Base-by-base conservation (phyloP, 106 monocot genomes). In the Apostasia ramifera region DNA sequence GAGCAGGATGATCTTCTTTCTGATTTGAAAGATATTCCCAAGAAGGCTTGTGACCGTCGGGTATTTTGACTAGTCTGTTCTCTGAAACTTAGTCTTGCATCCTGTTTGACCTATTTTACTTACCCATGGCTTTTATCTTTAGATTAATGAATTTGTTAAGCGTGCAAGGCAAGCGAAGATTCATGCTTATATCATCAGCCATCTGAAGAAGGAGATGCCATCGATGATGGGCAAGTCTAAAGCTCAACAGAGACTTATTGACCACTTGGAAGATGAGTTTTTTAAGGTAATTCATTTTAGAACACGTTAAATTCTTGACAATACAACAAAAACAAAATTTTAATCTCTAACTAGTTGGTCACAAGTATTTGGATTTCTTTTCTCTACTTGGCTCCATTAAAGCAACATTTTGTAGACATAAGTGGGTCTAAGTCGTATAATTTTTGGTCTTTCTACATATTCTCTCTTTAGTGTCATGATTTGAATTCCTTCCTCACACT, bases 131-230 rank as follows among this genome's bases (percentile, higher is more conserved):
- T 38, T 15, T 9, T 12, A 5, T 73, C 40, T 77, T 55, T 79
- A 95, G 91, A 91, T 95, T 41, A 95, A 95, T 79, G 95, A 95
- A 72, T 95, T 95, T 80, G 91, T 95, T 10, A 95, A 95, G 78
- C 91, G 95, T 59, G 88, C 95, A 70, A 83, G 95, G 79, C 83
- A 81, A 40, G 91, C 91, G 5, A 95, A 91, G 71, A 88, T 95
- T 69, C 95, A 95, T 74, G 91, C 91, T 9, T 88, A 85, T 71
- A 88, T 95, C 75, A 86, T 95, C 65, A 86, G 95, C 65, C 95
- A 95, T 67, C 76, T 95, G 13, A 95, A 77, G 57, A 95, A 95
- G 60, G 95, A 95, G 74, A 95, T 95, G 95, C 95, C 95, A 65
- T 74, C 88, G 58, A 86, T 95, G 80, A 95, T 95, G 73, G 91